Evolutionary conservation across 2,329 filamentous ascomycete genomes (phyloP).

Genomic region (Fusarium buharicum): DNA sequence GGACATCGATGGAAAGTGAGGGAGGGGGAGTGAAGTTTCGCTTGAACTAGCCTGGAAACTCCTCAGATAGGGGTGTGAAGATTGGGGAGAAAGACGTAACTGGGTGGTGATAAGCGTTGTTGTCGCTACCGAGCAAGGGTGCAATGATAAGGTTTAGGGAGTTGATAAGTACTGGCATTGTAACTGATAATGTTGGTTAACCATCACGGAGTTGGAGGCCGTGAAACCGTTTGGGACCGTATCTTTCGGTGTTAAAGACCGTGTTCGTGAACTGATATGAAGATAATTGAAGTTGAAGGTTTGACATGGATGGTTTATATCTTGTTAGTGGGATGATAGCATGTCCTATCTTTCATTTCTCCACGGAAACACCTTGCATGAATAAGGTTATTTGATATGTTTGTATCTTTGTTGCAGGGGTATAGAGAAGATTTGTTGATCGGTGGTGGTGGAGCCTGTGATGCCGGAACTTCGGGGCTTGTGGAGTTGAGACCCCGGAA

Average conservation of each 20-base stretch:
- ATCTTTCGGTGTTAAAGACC: slow-evolving; percentile 2
- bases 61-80: slow-evolving; percentile 27
- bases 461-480: slow-evolving; percentile 6
- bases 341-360: slow-evolving; percentile 9
- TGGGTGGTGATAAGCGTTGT: neutral
- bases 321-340: neutral
- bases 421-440: neutral
- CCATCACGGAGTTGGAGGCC: slow-evolving; percentile 11
- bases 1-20: neutral
- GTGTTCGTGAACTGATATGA: neutral
- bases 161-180: slow-evolving; percentile 14
- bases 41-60: neutral
- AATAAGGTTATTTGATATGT: neutral
- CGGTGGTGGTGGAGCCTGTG: slow-evolving; percentile 11
- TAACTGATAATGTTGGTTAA: slow-evolving; percentile 14
- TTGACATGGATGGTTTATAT: neutral
- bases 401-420: neutral
- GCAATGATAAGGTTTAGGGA: slow-evolving; percentile 23
- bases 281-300: neutral
- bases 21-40: slow-evolving; percentile 18
- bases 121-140: neutral
- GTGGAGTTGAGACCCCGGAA: neutral
- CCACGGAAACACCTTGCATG: neutral
- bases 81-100: slow-evolving; percentile 7
- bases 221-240: slow-evolving; percentile 18